Base-by-base conservation (phyloP, 176 grass and related monocot genomes). In the Triticum turgidum region DNA sequence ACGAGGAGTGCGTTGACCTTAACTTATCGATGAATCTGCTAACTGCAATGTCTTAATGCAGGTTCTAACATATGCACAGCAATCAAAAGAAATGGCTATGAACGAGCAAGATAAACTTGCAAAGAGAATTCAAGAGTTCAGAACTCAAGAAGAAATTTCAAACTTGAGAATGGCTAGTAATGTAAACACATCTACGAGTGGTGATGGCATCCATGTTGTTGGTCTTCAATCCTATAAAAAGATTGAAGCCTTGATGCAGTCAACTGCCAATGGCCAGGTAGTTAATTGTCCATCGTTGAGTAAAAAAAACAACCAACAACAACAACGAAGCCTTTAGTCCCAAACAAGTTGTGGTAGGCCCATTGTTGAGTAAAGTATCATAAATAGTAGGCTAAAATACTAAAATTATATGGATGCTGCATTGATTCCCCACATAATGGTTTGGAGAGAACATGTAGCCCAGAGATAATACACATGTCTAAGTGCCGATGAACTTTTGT, bases 51-150 rank as follows among this genome's bases (percentile, higher is more conserved):
- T 87, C 59, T 92, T 94, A 59, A 73, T 85, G 69, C 88, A 98
- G 96, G 93, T 98, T 94, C 77, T 98, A 88, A 94, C 96, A 86
- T 98, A 95, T 89, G 93, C 96, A 1, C 96, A 91, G 73, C 96
- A 95, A 83, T 92, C 96, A 89, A 98, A 98, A 91, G 91, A 98
- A 98, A 89, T 95, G 89, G 86, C 91, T 81, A 79, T 39, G 64
- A 85, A 37, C 11, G 93, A 98, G 81, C 96, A 95, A 86, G 96
- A 98, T 82, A 98, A 95, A 72, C 96, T 98, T 66, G 96, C 89
- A 80, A 95, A 95, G 78, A 93, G 96, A 87, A 98, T 98, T 86
- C 96, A 98, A 61, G 93, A 98, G 81, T 95, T 94, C 52, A 98
- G 96, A 87, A 95, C 96, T 84, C 88, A 92, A 85, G 92, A 91